A percentile compares a stretch with the other conserved stretches of the same genome.
Evolutionary conservation across 176 grass and related monocot species (phyloP).

Genomic region (Zoysia pacifica): DNA sequence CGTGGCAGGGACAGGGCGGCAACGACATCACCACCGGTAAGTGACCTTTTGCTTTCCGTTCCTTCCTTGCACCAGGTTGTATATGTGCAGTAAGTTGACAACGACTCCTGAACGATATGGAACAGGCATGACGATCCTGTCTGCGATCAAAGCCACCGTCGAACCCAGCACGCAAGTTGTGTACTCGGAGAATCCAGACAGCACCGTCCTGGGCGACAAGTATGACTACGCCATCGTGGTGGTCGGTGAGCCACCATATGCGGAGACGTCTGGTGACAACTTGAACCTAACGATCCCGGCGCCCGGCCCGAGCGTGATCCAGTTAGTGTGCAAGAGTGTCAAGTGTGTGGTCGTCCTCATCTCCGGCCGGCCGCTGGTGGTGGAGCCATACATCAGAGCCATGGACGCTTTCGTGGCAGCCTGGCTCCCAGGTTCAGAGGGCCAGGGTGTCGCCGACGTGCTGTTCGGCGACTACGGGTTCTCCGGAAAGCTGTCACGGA

Average conservation of each 20-base stretch:
- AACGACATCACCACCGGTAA: conserved; percentile 61
- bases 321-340: conserved; percentile 57
- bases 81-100: no score
- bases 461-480: conserved; percentile 93
- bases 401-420: conserved; percentile 85
- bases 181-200: conserved; percentile 62
- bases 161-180: conserved; percentile 63
- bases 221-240: conserved; percentile 72
- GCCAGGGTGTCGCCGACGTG: conserved; percentile 81
- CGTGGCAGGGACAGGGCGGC: conserved; percentile 65
- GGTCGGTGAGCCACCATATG: conserved; percentile 68
- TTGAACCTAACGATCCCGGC: conserved; percentile 77
- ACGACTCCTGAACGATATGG: background rate
- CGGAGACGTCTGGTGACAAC: conserved; percentile 65
- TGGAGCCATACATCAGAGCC: conserved; percentile 64
- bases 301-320: conserved; percentile 61
- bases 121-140: conserved; percentile 76
- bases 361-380: conserved; percentile 78
- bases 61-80: no score
- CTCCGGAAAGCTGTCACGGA: conserved; percentile 69
- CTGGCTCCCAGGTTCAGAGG: conserved; percentile 83
- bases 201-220: conserved; percentile 37
- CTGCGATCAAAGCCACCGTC: conserved; percentile 59
- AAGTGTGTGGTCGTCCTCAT: conserved; percentile 78
- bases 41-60: background rate